Conservation (phyloP, 2,329 filamentous ascomycete species). For the Aspergillus spinulosporus region DNA sequence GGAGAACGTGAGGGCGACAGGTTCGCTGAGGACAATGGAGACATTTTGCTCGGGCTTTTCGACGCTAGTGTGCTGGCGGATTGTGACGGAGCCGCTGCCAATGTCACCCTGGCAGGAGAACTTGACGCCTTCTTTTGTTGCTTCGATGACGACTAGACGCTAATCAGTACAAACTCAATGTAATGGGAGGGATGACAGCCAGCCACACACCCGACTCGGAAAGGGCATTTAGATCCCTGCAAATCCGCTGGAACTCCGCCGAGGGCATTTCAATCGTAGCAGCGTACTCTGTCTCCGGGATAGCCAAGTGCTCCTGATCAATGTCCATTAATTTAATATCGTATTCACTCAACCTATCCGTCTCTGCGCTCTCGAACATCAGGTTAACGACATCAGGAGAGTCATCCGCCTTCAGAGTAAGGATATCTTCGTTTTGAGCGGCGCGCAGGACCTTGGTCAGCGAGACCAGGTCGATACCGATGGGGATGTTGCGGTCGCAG, state of each 20-base stretch:
- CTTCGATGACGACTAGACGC: slow-evolving; percentile 81
- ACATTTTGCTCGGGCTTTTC: slow-evolving; percentile 87
- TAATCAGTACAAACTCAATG: neutral
- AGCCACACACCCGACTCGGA: slow-evolving; percentile 96
- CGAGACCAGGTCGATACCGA: slow-evolving; percentile 94
- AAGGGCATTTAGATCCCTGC: slow-evolving; percentile 84
- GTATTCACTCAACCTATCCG: slow-evolving; percentile 94
- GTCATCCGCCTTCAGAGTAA: slow-evolving; percentile 97
- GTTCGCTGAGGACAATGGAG: slow-evolving; percentile 86
- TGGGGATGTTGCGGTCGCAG: slow-evolving; percentile 97
- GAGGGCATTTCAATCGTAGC: slow-evolving; percentile 88
- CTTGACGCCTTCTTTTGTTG: slow-evolving; percentile 94
- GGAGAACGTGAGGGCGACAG: slow-evolving; percentile 92
- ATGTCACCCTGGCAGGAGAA: slow-evolving; percentile 94
- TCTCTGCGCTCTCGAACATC: slow-evolving; percentile 85
- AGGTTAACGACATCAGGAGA: slow-evolving; percentile 94
- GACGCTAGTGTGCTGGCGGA: slow-evolving; percentile 82
- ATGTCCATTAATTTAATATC: slow-evolving; percentile 99
- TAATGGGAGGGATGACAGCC: slow-evolving; percentile 36
- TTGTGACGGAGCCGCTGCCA: slow-evolving; percentile 88
- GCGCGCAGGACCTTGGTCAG: slow-evolving; percentile 96
- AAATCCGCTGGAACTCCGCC: slow-evolving; percentile 90
- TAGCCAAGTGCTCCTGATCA: slow-evolving; percentile 98
- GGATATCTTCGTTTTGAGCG: slow-evolving; percentile 88
- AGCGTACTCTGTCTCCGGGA: slow-evolving; percentile 97